A percentile compares a stretch with the other conserved stretches of the same genome.
Evolutionary conservation across 768 basidiomycete genomes (phyloP).

Genomic region (Hygrocybe coccinea): DNA sequence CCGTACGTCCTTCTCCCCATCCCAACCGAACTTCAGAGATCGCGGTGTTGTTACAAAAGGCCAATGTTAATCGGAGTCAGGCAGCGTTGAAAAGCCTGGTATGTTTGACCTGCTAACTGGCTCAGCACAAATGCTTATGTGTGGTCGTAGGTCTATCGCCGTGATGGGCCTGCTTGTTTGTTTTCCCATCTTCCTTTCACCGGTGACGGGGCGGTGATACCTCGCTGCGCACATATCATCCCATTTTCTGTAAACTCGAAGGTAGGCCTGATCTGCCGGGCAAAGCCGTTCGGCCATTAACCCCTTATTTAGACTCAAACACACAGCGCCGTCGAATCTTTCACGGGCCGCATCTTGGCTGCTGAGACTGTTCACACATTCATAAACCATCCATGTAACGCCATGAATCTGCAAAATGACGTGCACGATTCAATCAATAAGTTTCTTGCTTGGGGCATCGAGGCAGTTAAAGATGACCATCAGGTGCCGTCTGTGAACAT

Average conservation of each 20-base stretch:
- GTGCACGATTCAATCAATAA: conserved; percentile 18
- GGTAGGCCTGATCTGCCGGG: not conserved
- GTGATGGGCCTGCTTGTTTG: not conserved
- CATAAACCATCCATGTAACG: conserved; percentile 7
- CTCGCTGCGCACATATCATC: conserved; percentile 1
- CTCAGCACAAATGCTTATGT: not conserved
- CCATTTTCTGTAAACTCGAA: not conserved
- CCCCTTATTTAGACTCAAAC: not conserved
- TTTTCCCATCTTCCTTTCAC: not conserved
- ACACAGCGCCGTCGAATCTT: not conserved
- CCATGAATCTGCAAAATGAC: conserved; percentile 16
- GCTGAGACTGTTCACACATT: not conserved
- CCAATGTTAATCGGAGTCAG: not conserved
- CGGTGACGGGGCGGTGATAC: not conserved
- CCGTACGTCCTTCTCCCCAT: not conserved
- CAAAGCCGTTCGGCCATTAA: not conserved
- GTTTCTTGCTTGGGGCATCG: conserved; percentile 9
- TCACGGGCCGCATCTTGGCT: not conserved
- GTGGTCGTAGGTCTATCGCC: not conserved
- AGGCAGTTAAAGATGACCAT: not conserved
- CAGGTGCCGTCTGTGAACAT: conserved; percentile 2
- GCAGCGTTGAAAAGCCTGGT: conserved; percentile 2
- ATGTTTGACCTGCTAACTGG: not conserved
- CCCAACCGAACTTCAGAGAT: not conserved
- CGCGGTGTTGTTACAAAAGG: not conserved